Base-by-base conservation (phyloP, 495 filamentous ascomycete genomes). In the Chaetomium tenue region DNA sequence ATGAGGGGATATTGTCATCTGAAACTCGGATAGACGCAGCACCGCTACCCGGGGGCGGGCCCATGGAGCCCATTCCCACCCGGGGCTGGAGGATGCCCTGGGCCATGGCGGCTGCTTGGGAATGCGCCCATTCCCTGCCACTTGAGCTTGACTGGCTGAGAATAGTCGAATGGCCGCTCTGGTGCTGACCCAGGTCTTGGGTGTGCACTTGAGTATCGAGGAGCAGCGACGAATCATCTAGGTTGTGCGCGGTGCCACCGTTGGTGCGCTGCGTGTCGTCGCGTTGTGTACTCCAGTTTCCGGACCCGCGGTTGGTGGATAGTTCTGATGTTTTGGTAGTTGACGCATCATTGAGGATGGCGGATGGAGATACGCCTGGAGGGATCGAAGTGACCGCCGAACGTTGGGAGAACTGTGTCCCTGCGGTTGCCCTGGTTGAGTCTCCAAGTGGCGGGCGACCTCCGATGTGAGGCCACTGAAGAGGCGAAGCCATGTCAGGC, bases 331-430 rank as follows among this genome's bases (percentile, higher is more conserved):
- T 91, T 47, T 89, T 89, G n/a, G 90, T 92, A 0, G 91, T 94
- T 9, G 92, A 96, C 5, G 92, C 92, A 68, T 92, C 89, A 68
- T 96, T 97, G 30, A 84, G 76, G 64, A 93, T 86, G 51, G 91
- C 89, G 4, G 82, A 86, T 5, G 89, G 86, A 57, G 92, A 88
- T 39, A 92, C 88, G 16, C 89, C 89, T 11, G 86, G 84, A 12
- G 89, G 87, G 72, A 97, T 82, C 25, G 89, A 84, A 5, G 90
- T 92, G 56, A 92, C 81, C 0, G 83, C 86, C 9, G 88, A 90
- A 47, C 82, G 80, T 74, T 97, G 92, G 5, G 91, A 86, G 2
- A 82, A 55, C 51, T 78, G 78, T 11, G 78, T 82, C 2, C 78
- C 79, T 1, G 71, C 61, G 0, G 73, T 78, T 6, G 74, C 77